Base-by-base conservation (phyloP, 2,329 filamentous ascomycete species). In the Aspergillus floridensis region DNA sequence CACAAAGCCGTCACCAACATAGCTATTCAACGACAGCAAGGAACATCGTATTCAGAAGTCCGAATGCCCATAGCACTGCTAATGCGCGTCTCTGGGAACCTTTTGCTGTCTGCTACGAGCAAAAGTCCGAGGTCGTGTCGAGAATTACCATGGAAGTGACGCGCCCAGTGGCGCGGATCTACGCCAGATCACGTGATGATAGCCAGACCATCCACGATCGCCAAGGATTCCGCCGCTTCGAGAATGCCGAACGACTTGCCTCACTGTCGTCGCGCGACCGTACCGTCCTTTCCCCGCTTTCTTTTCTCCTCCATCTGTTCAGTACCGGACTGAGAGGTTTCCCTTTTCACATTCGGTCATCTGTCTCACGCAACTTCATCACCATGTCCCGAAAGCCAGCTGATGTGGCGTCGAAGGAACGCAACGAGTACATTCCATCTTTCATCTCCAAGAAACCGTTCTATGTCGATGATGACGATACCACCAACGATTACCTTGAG, bases 381-480 rank as follows among this genome's bases (percentile, higher is more conserved):
- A 52, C 56, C 62, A 70, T 59, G 60, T 78, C 77, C 26, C 72
- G 81, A 64, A 84, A 83, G 66, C 82, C 82, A 16, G 77, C 76
- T 49, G 82, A 84, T 64, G 78, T 81, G 56, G 80, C 83, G 68
- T 81, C 70, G 63, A 96, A 96, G 75, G 92, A 96, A 76, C 92
- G 95, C 77, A 99, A 99, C 83, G 88, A 97, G 76, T 99, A 99
- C 82, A 99, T 99, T 71, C 95, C 95, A 5, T 88, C 91, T 56
- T 99, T 97, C 83, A 99, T 99, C 79, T 93, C 92, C 69, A 97
- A 96, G 76, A 93, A 96, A 68, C 95, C 95, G 4, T 99, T 99
- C 79, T 99, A 98, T 77, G 88, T 96, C 57, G 87, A 85, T 68
- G 91, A 92, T 72, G 88, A 88, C 65, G 86, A 88, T 61, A 84